Evolutionary conservation across 2,329 filamentous ascomycete species (phyloP).

Genomic region (Penicillium fuscoglaucum): DNA sequence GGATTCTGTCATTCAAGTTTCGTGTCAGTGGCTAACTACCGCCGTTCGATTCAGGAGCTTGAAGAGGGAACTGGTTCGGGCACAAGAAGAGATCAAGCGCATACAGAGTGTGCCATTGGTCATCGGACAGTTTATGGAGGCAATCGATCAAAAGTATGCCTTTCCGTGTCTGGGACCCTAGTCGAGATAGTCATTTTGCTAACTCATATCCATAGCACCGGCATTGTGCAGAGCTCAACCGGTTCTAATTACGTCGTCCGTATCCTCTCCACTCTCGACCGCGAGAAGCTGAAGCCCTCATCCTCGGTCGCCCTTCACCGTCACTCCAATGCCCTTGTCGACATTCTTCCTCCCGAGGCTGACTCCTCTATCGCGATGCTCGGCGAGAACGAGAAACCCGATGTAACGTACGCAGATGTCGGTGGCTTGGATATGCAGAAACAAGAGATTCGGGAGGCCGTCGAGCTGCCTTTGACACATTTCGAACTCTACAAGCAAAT

Average conservation of each 20-base stretch:
- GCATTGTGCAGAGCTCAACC: slow-evolving; percentile 97
- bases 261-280: slow-evolving; percentile 96
- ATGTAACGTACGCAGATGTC: slow-evolving; percentile 96
- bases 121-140: slow-evolving; percentile 99
- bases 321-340: slow-evolving; percentile 96
- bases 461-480: slow-evolving; percentile 93
- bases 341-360: slow-evolving; percentile 97
- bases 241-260: slow-evolving; percentile 99
- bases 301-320: slow-evolving; percentile 96
- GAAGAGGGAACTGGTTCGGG: slow-evolving; percentile 94
- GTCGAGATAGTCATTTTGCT: slow-evolving; percentile 4
- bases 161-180: slow-evolving; percentile 1
- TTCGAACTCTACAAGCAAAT: slow-evolving; percentile 99
- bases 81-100: slow-evolving; percentile 98
- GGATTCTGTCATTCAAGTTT: background rate
- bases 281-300: slow-evolving; percentile 95
- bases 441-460: slow-evolving; percentile 97
- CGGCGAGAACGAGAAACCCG: slow-evolving; percentile 92
- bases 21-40: slow-evolving; percentile 14
- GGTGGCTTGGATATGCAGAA: slow-evolving; percentile 99
- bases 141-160: slow-evolving; percentile 94
- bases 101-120: slow-evolving; percentile 98
- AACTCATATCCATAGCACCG: slow-evolving; percentile 63
- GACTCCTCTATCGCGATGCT: slow-evolving; percentile 99
- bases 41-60: slow-evolving; percentile 64